phyloP scores from a whole-genome alignment of 2,329 filamentous ascomycete species.

The Fusarium sp. region DNA sequence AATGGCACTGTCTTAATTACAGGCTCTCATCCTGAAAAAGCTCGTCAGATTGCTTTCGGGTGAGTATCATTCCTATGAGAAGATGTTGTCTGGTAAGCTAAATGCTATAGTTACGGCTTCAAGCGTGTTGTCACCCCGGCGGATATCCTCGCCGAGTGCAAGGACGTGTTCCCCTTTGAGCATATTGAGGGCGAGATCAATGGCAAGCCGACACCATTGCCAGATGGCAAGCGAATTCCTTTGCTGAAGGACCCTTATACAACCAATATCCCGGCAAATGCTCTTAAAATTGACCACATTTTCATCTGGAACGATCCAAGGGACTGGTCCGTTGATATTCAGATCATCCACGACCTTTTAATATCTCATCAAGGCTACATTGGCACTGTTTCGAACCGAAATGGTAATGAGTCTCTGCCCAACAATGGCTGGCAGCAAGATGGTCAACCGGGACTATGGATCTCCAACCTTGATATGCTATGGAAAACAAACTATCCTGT shows the following conservation, averaged over 20 bases:
- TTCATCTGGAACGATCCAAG: slow-evolving; percentile 96
- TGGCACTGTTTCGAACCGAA: slow-evolving; percentile 79
- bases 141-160: slow-evolving; percentile 79
- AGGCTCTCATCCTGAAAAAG: slow-evolving; percentile 72
- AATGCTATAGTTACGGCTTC: slow-evolving; percentile 69
- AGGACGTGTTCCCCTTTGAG: slow-evolving; percentile 84
- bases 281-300: slow-evolving; percentile 84
- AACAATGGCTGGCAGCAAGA: slow-evolving; percentile 85
- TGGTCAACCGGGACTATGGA: slow-evolving; percentile 81
- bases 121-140: slow-evolving; percentile 83
- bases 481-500: slow-evolving; percentile 89
- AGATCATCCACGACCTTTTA: slow-evolving; percentile 84
- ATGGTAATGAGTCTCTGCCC: slow-evolving; percentile 69
- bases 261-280: slow-evolving; percentile 48
- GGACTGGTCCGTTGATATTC: slow-evolving; percentile 92
- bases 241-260: slow-evolving; percentile 44
- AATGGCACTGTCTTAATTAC: slow-evolving; percentile 73
- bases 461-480: slow-evolving; percentile 88
- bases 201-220: slow-evolving; percentile 40
- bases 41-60: slow-evolving; percentile 75
- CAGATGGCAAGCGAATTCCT: slow-evolving; percentile 46
- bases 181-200: slow-evolving; percentile 45
- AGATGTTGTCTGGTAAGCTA: not conserved
- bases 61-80: slow-evolving; percentile 44
- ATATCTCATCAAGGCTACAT: slow-evolving; percentile 80